Percentiles rank a stretch among this genome's conserved stretches.
phyloP scores from a whole-genome alignment of 495 filamentous ascomycete genomes.

The Trichocladium uniseriatum region DNA sequence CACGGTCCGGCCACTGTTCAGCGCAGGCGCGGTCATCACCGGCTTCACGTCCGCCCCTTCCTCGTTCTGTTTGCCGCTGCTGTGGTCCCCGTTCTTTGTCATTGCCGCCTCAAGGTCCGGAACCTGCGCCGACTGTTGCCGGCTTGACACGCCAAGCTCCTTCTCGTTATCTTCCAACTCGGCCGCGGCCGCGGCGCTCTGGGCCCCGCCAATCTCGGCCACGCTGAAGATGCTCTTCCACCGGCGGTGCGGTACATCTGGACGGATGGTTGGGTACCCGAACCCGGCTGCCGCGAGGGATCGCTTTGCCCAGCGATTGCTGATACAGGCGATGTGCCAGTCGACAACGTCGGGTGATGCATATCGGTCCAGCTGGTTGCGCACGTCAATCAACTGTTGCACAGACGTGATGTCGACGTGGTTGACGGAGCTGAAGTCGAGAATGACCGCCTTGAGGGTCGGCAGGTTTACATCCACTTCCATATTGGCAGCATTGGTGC shows the following conservation, averaged over 20 bases:
- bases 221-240: conserved; percentile 98
- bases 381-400: conserved; percentile 92
- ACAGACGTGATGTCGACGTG: conserved; percentile 92
- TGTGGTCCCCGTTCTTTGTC: not conserved
- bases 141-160: conserved; percentile 24
- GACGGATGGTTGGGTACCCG: conserved; percentile 62
- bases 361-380: conserved; percentile 92
- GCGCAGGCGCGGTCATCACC: not conserved
- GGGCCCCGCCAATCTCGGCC: conserved; percentile 69
- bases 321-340: conserved; percentile 93
- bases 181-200: conserved; percentile 52
- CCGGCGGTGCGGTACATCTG: conserved; percentile 45
- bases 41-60: not conserved
- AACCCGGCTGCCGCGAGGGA: conserved; percentile 89
- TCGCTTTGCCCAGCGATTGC: conserved; percentile 96
- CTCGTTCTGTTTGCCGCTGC: not conserved
- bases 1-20: conserved; percentile 31
- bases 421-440: conserved; percentile 94
- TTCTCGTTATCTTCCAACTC: conserved; percentile 52
- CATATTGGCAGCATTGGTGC: conserved; percentile 25
- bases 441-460: conserved; percentile 81
- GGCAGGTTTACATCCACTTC: conserved; percentile 49
- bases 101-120: conserved; percentile 11
- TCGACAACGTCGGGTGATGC: conserved; percentile 76
- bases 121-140: not conserved